Conservation (phyloP, 768 basidiomycete genomes). For the Rhodotorula kratochvilovae region DNA sequence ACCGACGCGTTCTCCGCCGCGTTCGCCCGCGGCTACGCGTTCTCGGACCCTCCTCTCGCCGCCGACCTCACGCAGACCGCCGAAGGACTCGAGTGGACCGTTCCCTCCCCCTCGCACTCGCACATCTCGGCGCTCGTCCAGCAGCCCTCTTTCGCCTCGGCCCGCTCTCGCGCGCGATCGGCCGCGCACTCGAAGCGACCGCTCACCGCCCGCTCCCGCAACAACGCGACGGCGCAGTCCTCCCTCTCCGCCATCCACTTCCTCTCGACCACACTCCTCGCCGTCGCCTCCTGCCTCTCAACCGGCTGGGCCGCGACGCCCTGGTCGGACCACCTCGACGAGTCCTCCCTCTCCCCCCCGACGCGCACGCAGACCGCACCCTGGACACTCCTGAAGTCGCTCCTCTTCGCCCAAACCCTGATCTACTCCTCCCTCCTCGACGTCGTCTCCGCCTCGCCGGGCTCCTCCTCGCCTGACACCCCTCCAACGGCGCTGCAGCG, state of each 20-base stretch:
- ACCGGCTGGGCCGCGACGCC: constrained; percentile 25
- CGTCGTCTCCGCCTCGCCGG: constrained; percentile 36
- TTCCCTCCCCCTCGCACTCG: constrained; percentile 20
- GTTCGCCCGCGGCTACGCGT: constrained; percentile 33
- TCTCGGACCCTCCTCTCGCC: constrained; percentile 21
- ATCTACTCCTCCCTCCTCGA: constrained; percentile 38
- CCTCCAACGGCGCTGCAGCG: constrained; percentile 19
- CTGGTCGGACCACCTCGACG: constrained; percentile 32
- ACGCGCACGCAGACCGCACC: constrained; percentile 32
- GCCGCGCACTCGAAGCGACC: constrained; percentile 30
- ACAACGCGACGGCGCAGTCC: background rate
- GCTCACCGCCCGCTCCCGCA: background rate
- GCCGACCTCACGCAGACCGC: constrained; percentile 11
- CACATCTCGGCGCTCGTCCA: constrained; percentile 6
- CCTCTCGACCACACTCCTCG: constrained; percentile 11
- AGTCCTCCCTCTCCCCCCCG: constrained; percentile 21
- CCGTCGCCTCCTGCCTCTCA: constrained; percentile 1
- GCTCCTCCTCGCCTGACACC: constrained; percentile 38
- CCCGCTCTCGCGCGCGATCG: constrained; percentile 36
- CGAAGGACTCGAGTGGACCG: constrained; percentile 26
- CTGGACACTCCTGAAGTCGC: constrained; percentile 41
- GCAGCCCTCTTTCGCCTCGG: constrained; percentile 29
- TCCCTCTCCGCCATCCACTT: background rate
- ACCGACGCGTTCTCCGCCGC: constrained; percentile 13
- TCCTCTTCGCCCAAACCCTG: constrained; percentile 40